Percentiles rank a stretch among this genome's conserved stretches.
These are phyloP conservation scores for Phlyctochytrium arcticum DNA, from an alignment of 192 early-diverging fungal genomes.

Conservation along the genomic window DNA sequence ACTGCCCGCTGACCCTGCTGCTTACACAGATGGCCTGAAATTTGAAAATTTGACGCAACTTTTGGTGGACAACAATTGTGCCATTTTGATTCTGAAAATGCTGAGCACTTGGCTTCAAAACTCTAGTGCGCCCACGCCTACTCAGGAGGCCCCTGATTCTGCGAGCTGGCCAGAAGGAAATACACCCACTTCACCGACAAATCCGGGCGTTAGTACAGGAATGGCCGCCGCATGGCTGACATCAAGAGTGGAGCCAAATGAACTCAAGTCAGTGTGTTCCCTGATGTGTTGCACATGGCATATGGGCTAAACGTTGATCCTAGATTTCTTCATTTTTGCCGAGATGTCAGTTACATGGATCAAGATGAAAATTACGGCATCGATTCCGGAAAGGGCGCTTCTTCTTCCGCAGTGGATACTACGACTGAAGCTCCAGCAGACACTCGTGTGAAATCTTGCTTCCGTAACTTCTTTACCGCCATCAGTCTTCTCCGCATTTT, in stretches of 20 bases:
- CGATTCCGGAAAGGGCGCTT: background rate
- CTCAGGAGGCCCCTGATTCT: background rate
- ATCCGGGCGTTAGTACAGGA: background rate
- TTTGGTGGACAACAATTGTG: slow-evolving; percentile 76
- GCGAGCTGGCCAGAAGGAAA: background rate
- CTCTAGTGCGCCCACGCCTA: slow-evolving; percentile 24
- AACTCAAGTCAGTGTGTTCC: slow-evolving; percentile 28
- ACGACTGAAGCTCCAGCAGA: background rate
- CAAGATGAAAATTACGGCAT: background rate
- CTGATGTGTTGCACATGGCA: background rate
- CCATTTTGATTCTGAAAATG: slow-evolving; percentile 79
- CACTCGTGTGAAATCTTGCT: background rate
- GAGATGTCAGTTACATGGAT: background rate
- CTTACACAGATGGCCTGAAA: slow-evolving; percentile 58
- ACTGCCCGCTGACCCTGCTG: background rate
- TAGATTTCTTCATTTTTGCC: slow-evolving; percentile 31
- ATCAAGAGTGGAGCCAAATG: slow-evolving; percentile 29
- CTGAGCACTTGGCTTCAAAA: slow-evolving; percentile 67
- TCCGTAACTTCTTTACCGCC: slow-evolving; percentile 47
- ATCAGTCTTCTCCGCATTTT: slow-evolving; percentile 72
- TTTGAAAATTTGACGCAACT: slow-evolving; percentile 77
- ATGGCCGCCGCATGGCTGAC: slow-evolving; percentile 36
- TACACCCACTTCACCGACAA: background rate
- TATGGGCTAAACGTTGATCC: background rate
- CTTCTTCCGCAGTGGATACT: background rate